Base-by-base conservation (phyloP, 1,139 yeast genomes). In the Candida labiduridarum region DNA sequence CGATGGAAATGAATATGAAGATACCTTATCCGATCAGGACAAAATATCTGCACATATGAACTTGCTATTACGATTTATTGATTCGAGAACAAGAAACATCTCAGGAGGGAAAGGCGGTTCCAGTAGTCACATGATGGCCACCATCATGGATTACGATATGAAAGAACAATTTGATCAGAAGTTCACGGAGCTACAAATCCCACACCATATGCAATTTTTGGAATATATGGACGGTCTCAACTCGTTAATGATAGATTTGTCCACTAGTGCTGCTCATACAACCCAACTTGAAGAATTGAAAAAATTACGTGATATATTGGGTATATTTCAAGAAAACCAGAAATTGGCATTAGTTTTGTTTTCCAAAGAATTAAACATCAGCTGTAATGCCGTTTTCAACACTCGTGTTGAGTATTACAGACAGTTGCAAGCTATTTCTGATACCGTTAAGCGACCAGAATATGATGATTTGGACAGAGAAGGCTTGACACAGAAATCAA, bases 371-470 rank as follows among this genome's bases (percentile, higher is more conserved):
- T 68, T 82, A 16, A 73, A 82, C 46, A 74, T 78, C 29, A 70
- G 69, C 41, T 76, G 89, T 53, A 84, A 89, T 56, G 78, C 79
- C 29, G 78, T 88, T 0, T 92, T 85, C 67, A 94, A 94, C 65
- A 74, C 85, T 6, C 82, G 95, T 52, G 79, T 92, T 44, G 89
- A 81, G 44, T 94, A 91, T 64, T 94, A 85, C 68, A 84, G 85
- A 58, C 94, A 89, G 56, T 76, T 94, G 44, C 99, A 94, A 65
- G 86, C 79, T 49, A 79, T 92, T 33, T 90, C 97, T 0, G 98
- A 94, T 65, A 84, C 84, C 46, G 91, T 90, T 15, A 74, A 68
- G 52, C 61, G 71, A 18, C 62, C 66, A 10, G 59, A 57, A 1
- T 69, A 60, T 49, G 50, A 52, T 7, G 55, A 66, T 47, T 43